Conservation (phyloP, 2,329 filamentous ascomycete genomes). For the Cercospora sesami region DNA sequence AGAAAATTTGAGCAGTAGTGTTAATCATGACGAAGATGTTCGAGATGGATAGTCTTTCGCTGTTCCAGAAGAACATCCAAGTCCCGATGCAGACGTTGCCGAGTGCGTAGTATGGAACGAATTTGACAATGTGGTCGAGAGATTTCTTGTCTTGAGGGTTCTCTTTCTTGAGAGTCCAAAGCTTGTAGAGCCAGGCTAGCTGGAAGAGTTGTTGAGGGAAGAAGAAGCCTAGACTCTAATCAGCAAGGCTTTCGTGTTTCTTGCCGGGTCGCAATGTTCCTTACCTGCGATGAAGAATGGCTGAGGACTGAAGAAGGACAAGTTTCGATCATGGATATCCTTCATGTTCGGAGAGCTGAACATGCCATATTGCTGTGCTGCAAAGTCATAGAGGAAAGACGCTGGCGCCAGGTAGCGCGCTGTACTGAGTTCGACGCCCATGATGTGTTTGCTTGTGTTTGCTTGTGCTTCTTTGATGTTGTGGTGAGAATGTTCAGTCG, state of each 20-base stretch:
- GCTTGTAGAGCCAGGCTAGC: conserved; percentile 57
- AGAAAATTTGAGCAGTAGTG: conserved; percentile 56
- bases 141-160: conserved; percentile 46
- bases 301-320: conserved; percentile 60
- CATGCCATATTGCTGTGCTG: conserved; percentile 61
- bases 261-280: background rate
- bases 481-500: background rate
- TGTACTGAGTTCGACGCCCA: conserved; percentile 57
- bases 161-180: conserved; percentile 52
- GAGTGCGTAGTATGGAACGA: conserved; percentile 56
- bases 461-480: background rate
- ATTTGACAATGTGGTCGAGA: conserved; percentile 53
- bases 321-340: conserved; percentile 58
- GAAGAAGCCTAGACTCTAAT: conserved; percentile 53
- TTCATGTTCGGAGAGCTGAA: conserved; percentile 60
- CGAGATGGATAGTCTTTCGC: conserved; percentile 50
- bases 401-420: conserved; percentile 56
- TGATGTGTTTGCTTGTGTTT: conserved; percentile 32
- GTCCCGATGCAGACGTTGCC: conserved; percentile 62
- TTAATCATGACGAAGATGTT: conserved; percentile 61
- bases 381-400: conserved; percentile 59
- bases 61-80: conserved; percentile 63
- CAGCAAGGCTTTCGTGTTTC: background rate
- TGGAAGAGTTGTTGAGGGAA: conserved; percentile 62
- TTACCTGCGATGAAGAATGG: conserved; percentile 56